phyloP scores from a whole-genome alignment of 768 basidiomycete species.

The Auriculariales sp. region DNA sequence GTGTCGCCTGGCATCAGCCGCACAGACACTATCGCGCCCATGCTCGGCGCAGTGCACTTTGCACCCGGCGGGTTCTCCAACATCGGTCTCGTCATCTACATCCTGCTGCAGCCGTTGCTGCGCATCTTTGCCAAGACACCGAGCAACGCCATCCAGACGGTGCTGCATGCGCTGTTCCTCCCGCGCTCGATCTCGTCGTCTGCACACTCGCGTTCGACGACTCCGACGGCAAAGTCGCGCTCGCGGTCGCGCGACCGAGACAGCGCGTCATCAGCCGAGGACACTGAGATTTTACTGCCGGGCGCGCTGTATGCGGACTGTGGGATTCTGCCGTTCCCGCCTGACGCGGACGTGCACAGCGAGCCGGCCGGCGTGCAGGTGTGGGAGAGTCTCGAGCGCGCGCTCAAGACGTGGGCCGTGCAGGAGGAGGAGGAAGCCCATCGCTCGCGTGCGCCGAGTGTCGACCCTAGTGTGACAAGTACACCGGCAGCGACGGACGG shows the following conservation, averaged over 20 bases:
- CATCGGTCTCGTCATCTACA: conserved; percentile 40
- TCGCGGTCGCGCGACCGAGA: no score
- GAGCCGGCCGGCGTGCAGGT: conserved; percentile 2
- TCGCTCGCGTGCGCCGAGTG: no score
- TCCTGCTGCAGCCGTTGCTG: conserved; percentile 50
- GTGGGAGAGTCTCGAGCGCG: conserved; percentile 6
- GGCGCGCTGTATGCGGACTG: conserved; percentile 70
- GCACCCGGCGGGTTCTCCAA: conserved; percentile 20
- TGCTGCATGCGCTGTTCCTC: conserved; percentile 72
- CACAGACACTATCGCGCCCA: conserved; percentile 46
- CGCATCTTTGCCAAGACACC: conserved; percentile 59
- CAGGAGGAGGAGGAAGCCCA: neutral
- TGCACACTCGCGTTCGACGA: no score
- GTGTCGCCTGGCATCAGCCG: conserved; percentile 70
- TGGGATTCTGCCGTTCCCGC: conserved; percentile 30
- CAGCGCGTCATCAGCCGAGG: conserved; percentile 22
- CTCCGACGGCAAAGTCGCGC: conserved; percentile 24
- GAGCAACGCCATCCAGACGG: conserved; percentile 45
- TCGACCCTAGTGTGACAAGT: no score
- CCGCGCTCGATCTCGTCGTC: conserved; percentile 22
- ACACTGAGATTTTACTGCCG: conserved; percentile 46
- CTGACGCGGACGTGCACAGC: neutral
- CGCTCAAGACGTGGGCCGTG: conserved; percentile 3
- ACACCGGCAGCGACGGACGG: neutral
- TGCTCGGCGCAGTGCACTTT: conserved; percentile 13